Percentiles rank a stretch among this genome's conserved stretches.
Conservation (phyloP, 768 basidiomycete genomes). For the Lactarius hatsudake region DNA sequence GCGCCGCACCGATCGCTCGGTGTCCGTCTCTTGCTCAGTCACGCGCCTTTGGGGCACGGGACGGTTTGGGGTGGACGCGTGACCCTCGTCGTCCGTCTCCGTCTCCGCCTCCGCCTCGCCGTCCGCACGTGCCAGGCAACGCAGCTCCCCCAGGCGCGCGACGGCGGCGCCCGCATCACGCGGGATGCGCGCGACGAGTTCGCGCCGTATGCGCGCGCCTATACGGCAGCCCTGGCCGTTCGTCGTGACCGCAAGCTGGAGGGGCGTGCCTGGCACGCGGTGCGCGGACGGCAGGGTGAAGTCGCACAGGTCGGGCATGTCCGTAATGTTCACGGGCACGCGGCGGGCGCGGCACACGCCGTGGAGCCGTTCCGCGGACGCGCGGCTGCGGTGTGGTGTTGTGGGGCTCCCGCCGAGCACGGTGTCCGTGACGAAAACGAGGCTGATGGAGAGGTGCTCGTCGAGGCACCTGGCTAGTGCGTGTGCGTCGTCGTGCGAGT, state of each 20-base stretch:
- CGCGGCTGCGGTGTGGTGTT: constrained; percentile 41
- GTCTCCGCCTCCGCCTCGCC: too few relatives aligned
- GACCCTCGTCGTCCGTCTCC: constrained; percentile 54
- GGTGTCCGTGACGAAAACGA: constrained; percentile 88
- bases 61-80: constrained; percentile 59
- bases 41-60: constrained; percentile 58
- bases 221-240: constrained; percentile 91
- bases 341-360: constrained; percentile 51
- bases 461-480: constrained; percentile 50
- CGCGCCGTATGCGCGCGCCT: constrained; percentile 72
- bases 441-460: constrained; percentile 35
- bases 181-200: constrained; percentile 75
- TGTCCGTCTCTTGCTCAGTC: constrained; percentile 41
- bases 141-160: constrained; percentile 65
- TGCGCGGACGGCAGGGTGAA: constrained; percentile 86
- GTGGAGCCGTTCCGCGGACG: constrained; percentile 59
- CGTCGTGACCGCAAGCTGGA: constrained; percentile 84
- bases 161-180: constrained; percentile 73
- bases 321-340: constrained; percentile 83
- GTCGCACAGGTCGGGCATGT: constrained; percentile 83
- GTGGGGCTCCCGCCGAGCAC: constrained; percentile 37
- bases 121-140: constrained; percentile 54
- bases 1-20: constrained; percentile 48
- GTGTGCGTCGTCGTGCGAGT: constrained; percentile 39
- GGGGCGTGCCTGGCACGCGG: constrained; percentile 64